These are phyloP conservation scores for Isoetes taiwanensis DNA, from an alignment of 75 land plant species.

Conservation along the genomic window DNA sequence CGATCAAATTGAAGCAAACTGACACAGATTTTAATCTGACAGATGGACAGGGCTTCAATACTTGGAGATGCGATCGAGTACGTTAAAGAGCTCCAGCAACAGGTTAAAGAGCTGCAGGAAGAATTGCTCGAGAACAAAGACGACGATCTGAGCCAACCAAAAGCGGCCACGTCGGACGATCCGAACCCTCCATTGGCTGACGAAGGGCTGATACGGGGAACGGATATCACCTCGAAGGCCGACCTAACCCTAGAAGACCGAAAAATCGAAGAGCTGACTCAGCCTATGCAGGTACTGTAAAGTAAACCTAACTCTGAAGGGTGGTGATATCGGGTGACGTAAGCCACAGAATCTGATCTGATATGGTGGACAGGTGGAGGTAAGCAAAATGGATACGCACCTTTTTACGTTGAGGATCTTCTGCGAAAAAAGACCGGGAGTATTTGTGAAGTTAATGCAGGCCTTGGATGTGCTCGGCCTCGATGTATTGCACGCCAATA, in stretches of 20 bases:
- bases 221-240: no score
- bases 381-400: constrained; percentile 38
- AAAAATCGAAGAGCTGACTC: neutral
- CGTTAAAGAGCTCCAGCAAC: constrained; percentile 72
- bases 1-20: no score
- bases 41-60: constrained; percentile 95
- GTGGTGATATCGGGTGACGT: no score
- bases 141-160: constrained; percentile 25
- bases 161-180: no score
- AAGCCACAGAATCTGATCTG: no score
- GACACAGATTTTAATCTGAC: no score
- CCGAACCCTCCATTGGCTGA: no score
- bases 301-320: no score
- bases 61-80: constrained; percentile 89
- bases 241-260: no score
- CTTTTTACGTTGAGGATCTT: constrained; percentile 45
- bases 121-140: constrained; percentile 40
- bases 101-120: constrained; percentile 67
- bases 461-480: constrained; percentile 52
- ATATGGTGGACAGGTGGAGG: constrained; percentile 97
- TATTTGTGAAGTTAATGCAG: constrained; percentile 73
- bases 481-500: constrained; percentile 60
- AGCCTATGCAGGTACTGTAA: constrained; percentile 33
- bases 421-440: constrained; percentile 48
- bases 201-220: no score